Conservation (phyloP, 768 basidiomycete species). For the Termitomyces sp. region DNA sequence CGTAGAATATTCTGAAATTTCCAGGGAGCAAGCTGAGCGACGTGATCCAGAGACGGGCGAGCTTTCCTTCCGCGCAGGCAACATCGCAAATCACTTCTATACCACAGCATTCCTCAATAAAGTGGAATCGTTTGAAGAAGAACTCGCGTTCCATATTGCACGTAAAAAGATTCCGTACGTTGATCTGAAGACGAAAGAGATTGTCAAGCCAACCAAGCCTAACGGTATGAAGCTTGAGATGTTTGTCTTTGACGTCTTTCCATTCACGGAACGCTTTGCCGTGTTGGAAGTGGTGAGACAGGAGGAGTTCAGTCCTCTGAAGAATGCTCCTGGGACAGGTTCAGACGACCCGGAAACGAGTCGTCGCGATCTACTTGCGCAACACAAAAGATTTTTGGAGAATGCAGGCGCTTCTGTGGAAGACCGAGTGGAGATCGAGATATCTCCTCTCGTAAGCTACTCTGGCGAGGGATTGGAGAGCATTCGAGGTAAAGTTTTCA, state of each 20-base stretch:
- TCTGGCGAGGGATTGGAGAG: conserved; percentile 86
- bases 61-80: conserved; percentile 87
- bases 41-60: conserved; percentile 66
- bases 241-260: conserved; percentile 99
- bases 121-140: conserved; percentile 76
- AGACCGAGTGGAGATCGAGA: conserved; percentile 81
- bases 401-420: conserved; percentile 67
- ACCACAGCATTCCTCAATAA: conserved; percentile 76
- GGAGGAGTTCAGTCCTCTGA: conserved; percentile 95
- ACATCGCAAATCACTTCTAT: conserved; percentile 99
- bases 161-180: conserved; percentile 93
- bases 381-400: conserved; percentile 83
- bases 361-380: conserved; percentile 80
- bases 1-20: conserved; percentile 97
- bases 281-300: conserved; percentile 84
- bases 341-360: conserved; percentile 90
- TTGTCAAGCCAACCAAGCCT: conserved; percentile 78
- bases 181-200: conserved; percentile 59
- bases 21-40: conserved; percentile 77
- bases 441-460: conserved; percentile 85
- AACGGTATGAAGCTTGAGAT: conserved; percentile 99
- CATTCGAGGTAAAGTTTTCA: conserved; percentile 73
- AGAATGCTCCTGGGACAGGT: conserved; percentile 93
- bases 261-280: conserved; percentile 74
- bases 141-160: conserved; percentile 96